Evolutionary conservation across 2,329 filamentous ascomycete species (phyloP), one percentile per base, ranked within the genome.

Genomic region (Aspergillus eucalypticola): DNA sequence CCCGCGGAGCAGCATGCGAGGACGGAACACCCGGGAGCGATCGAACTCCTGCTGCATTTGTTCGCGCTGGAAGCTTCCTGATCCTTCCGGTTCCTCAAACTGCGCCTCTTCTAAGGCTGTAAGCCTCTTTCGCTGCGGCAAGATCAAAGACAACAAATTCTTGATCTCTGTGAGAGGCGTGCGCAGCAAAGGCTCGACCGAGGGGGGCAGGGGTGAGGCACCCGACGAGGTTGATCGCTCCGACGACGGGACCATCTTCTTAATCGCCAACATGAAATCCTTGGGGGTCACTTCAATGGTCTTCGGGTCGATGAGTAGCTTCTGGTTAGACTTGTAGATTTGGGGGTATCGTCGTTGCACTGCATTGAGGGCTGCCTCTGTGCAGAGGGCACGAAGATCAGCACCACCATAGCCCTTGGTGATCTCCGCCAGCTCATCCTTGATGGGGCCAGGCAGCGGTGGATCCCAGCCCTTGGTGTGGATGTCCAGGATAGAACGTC

Each of bases 361-460:
- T 2, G 95, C 90, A 74, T 99, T 99, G 60, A 99, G 82, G 3
- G 95, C 92, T 38, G 95, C 94, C 80, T 99, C 95, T 0, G 95
- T 99, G 76, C 93, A 98, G 32, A 99, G 83, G 11, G 95, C 94
- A 63, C 95, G 88, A 64, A 99, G 80, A 78, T 99, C 95, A 27
- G 95, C 95, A 83, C 95, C 95, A 63, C 94, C 95, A 68, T 98
- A 98, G 13, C 96, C 96, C 76, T 97, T 97, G 3, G 94, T 97
- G 71, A 94, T 83, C 66, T 93, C 89, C 5, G 78, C 93, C 54
- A 99, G 83, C 59, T 91, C 87, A 56, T 88, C 83, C 78, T 96
- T 96, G 83, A 98, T 96, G 2, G 82, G 78, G 11, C 88, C 83
- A 23, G 90, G 84, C 25, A 99, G 81, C 1, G 86, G 83, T 10